phyloP scores from a whole-genome alignment of 2,329 filamentous ascomycete genomes.

The Penicillium glabrum region DNA sequence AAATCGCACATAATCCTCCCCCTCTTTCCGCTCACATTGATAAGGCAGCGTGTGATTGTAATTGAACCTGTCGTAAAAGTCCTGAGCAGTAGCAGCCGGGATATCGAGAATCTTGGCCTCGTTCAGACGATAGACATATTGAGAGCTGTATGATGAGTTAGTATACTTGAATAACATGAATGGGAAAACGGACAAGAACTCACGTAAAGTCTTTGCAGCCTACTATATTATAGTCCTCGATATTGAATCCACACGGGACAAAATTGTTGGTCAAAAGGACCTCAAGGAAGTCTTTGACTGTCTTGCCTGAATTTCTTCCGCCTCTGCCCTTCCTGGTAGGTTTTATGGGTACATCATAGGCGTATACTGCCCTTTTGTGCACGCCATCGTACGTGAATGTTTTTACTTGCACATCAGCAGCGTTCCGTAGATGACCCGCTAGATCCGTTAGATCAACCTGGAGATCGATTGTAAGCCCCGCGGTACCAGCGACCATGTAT shows the following conservation, averaged over 20 bases:
- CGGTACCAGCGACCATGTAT: not conserved
- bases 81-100: not conserved
- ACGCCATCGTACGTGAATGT: not conserved
- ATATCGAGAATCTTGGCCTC: not conserved
- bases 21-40: too few species aligned
- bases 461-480: not conserved
- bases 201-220: not conserved
- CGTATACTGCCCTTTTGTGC: not conserved
- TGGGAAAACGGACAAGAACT: not conserved
- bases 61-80: not conserved
- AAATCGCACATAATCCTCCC: too few species aligned
- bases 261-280: not conserved
- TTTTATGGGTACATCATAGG: not conserved
- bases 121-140: not conserved
- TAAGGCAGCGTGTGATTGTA: not conserved
- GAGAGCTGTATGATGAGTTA: not conserved
- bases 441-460: too few species aligned
- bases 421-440: too few species aligned
- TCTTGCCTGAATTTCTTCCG: not conserved
- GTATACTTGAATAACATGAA: not conserved
- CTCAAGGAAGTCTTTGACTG: not conserved
- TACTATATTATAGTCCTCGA: not conserved
- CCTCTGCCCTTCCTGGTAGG: not conserved
- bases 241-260: not conserved
- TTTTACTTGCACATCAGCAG: not conserved